Evolutionary conservation across 1,284 basidiomycete species (phyloP), one percentile per base, ranked within the genome.

Genomic region (Ganoderma boninense): DNA sequence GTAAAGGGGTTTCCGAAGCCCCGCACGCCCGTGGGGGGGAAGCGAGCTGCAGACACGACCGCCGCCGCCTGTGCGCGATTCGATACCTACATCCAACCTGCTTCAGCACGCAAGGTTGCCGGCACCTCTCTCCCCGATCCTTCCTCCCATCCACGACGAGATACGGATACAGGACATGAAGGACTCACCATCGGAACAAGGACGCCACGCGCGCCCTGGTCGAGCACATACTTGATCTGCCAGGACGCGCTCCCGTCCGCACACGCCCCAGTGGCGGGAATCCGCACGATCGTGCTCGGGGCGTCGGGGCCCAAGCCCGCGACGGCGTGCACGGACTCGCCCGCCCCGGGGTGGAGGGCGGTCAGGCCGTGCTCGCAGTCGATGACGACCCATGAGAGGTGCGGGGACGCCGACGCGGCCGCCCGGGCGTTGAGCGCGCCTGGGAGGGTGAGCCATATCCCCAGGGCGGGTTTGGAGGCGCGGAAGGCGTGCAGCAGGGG

Each of bases 171-270:
- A 4, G 29, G 4, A n/a, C 23, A 29, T 46, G 29, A 16, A 10
- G 63, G 23, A 26, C 81, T 64, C 72, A 90, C 89, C 87, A 92
- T 89, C 3, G 91, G 91, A 0, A 92, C 88, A 49, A 92, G 78
- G 13, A 91, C 80, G 2, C 91, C 90, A 43, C 84, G 81, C 20
- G 90, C 90, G 8, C 90, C 90, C 0, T 87, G 87, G 76, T 92
- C 90, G 46, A 92, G 83, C 1, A 86, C 90, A 69, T 89, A 84
- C 80, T 92, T 92, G 79, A 92, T 90, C 79, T 91, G 90, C 90
- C 90, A 91, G 66, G 83, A 83, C 1, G 86, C 87, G 69, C 89
- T 77, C 16, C 72, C 76, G 62, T 79, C 85, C 0, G 83, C 80
- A 54, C 84, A 85, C 42, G 84, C 77, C 0, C 89, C 90, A 1